Evolutionary conservation across 2,329 filamentous ascomycete genomes (phyloP).

Genomic region (Colletotrichum plurivorum): DNA sequence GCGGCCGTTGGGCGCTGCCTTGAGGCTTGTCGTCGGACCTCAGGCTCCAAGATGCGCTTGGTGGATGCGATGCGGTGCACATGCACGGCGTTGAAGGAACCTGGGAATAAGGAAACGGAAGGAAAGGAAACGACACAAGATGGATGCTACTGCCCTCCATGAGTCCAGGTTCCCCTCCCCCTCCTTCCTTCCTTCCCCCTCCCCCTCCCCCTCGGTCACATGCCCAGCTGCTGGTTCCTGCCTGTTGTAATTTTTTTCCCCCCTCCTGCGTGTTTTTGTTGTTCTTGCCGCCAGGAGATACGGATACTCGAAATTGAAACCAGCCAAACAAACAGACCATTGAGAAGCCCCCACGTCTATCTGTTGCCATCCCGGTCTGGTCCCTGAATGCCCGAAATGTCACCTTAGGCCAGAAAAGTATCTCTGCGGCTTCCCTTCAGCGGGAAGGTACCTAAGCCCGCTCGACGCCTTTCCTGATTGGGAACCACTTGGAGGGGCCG

Average conservation of each 20-base stretch:
- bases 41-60: too few relatives aligned
- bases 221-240: background rate
- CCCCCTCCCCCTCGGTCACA: background rate
- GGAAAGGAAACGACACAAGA: too few relatives aligned
- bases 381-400: conserved; percentile 24
- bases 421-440: background rate
- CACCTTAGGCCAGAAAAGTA: conserved; percentile 17
- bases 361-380: conserved; percentile 1
- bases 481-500: background rate
- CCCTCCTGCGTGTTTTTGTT: background rate
- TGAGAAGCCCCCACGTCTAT: conserved; percentile 36
- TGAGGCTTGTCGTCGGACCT: too few relatives aligned
- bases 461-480: background rate
- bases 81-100: too few relatives aligned
- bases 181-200: too few relatives aligned
- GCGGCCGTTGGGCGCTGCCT: too few relatives aligned
- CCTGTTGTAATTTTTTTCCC: background rate
- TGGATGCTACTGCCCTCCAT: background rate
- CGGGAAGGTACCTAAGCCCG: background rate
- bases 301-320: background rate
- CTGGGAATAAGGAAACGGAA: too few relatives aligned
- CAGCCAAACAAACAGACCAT: conserved; percentile 25
- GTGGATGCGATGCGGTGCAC: too few relatives aligned
- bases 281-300: background rate
- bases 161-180: too few relatives aligned